phyloP scores from a whole-genome alignment of 768 basidiomycete species.

The Russula brevipes region DNA sequence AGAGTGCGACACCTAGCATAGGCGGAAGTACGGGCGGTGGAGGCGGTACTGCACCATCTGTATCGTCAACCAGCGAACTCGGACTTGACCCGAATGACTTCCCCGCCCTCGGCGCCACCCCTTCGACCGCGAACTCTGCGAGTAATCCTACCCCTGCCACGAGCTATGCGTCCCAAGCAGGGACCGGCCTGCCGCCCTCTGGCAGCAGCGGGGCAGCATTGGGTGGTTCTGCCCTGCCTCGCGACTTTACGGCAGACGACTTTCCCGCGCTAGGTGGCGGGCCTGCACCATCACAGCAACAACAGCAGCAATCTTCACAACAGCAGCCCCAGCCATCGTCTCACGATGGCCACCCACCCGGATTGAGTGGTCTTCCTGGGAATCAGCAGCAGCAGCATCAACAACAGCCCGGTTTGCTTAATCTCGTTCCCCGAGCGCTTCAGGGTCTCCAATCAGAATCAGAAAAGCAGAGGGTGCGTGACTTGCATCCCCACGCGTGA shows the following conservation, averaged over 20 bases:
- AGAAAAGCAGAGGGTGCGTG: conserved; percentile 65
- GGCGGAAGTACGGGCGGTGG: conserved; percentile 1
- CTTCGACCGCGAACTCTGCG: conserved; percentile 37
- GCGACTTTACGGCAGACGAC: conserved; percentile 83
- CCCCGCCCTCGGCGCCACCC: conserved; percentile 72
- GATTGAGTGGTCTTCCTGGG: conserved; percentile 60
- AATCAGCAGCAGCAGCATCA: conserved; percentile 51
- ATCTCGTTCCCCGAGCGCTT: conserved; percentile 39
- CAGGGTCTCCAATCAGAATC: conserved; percentile 51
- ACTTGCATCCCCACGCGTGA: conserved; percentile 7
- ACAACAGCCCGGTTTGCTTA: conserved; percentile 63
- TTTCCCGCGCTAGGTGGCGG: conserved; percentile 82
- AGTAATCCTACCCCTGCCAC: conserved; percentile 41
- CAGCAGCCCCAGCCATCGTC: conserved; percentile 33
- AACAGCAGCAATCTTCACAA: conserved; percentile 30
- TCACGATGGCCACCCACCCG: conserved; percentile 55
- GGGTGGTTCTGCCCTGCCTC: conserved; percentile 39
- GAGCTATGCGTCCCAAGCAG: conserved; percentile 81
- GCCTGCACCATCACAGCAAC: conserved; percentile 40
- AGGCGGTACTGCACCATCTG: conserved; percentile 49
- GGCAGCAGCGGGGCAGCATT: conserved; percentile 32
- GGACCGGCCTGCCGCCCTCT: conserved; percentile 52
- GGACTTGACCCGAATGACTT: conserved; percentile 84
- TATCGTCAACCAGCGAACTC: conserved; percentile 65
- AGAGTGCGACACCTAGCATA: conserved; percentile 41